Conservation (phyloP, 805 yeast genomes). For the Clavispora asparagi region DNA sequence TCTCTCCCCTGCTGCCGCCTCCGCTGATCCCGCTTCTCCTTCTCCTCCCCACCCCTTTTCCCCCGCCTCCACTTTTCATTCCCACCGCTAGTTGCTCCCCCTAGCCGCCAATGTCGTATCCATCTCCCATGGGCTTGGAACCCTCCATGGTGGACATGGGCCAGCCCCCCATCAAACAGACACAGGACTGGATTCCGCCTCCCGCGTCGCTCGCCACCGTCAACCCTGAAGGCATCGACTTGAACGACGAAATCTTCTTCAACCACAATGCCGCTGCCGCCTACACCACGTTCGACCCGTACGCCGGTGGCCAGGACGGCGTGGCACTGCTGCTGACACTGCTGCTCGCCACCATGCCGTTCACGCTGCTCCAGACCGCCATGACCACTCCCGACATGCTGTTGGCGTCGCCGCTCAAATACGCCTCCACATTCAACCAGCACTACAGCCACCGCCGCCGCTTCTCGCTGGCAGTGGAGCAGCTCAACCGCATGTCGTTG, state of each 20-base stretch:
- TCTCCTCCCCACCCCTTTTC: not conserved
- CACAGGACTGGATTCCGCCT: constrained; percentile 12
- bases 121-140: constrained; percentile 4
- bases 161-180: not conserved
- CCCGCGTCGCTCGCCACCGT: constrained; percentile 13
- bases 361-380: constrained; percentile 2
- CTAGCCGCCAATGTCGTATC: constrained; percentile 3
- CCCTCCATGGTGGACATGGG: constrained; percentile 2
- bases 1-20: not conserved
- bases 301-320: not conserved
- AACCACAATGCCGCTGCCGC: constrained; percentile 2
- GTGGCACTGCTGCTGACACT: constrained; percentile 9
- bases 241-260: constrained; percentile 24
- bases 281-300: constrained; percentile 2
- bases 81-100: not conserved
- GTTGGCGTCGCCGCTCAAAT: constrained; percentile 6
- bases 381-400: constrained; percentile 6
- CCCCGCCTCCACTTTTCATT: not conserved
- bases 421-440: constrained; percentile 1
- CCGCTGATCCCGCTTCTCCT: not conserved
- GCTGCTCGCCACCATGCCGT: constrained; percentile 6
- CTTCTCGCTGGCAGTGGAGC: constrained; percentile 18
- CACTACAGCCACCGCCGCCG: constrained; percentile 11
- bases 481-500: constrained; percentile 21
- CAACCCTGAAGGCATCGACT: constrained; percentile 16